These are phyloP conservation scores for Chrysoporthe deuterocubensis DNA, from an alignment of 2,329 filamentous ascomycete species.

Conservation along the genomic window DNA sequence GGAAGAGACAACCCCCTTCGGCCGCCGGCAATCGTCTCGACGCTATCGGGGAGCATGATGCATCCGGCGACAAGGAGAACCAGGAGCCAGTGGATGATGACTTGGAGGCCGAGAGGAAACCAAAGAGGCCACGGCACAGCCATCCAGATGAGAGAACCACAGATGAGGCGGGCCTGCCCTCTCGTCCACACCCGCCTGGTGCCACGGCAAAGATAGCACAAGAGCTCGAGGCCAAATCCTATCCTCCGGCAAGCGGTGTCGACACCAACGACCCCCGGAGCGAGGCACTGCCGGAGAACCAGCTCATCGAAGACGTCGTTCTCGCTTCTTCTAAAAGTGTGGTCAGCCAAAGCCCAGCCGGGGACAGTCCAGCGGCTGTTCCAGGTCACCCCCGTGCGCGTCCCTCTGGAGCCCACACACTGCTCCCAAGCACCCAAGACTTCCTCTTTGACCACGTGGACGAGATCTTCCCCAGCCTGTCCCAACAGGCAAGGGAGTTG, in stretches of 20 bases:
- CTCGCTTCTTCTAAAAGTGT: slow-evolving; percentile 17
- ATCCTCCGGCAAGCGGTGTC: slow-evolving; percentile 22
- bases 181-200: slow-evolving; percentile 6
- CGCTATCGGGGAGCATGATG: slow-evolving; percentile 8
- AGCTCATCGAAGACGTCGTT: slow-evolving; percentile 22
- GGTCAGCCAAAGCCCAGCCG: slow-evolving; percentile 2
- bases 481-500: slow-evolving; percentile 59
- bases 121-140: slow-evolving; percentile 20
- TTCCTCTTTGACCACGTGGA: slow-evolving; percentile 55
- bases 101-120: not conserved
- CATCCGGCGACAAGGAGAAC: slow-evolving; percentile 8
- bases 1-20: slow-evolving; percentile 33
- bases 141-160: slow-evolving; percentile 4
- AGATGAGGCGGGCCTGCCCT: slow-evolving; percentile 11
- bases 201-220: slow-evolving; percentile 16
- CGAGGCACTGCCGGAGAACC: slow-evolving; percentile 19
- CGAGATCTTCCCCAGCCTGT: slow-evolving; percentile 60
- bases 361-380: slow-evolving; percentile 2
- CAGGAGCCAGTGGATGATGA: not conserved
- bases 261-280: slow-evolving; percentile 20
- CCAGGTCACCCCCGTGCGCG: not conserved
- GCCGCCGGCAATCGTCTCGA: slow-evolving; percentile 27
- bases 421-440: slow-evolving; percentile 53
- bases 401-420: not conserved
- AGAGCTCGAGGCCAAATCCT: slow-evolving; percentile 9